phyloP scores from a whole-genome alignment of 495 filamentous ascomycete species.

The Astrothelium macrocarpum region DNA sequence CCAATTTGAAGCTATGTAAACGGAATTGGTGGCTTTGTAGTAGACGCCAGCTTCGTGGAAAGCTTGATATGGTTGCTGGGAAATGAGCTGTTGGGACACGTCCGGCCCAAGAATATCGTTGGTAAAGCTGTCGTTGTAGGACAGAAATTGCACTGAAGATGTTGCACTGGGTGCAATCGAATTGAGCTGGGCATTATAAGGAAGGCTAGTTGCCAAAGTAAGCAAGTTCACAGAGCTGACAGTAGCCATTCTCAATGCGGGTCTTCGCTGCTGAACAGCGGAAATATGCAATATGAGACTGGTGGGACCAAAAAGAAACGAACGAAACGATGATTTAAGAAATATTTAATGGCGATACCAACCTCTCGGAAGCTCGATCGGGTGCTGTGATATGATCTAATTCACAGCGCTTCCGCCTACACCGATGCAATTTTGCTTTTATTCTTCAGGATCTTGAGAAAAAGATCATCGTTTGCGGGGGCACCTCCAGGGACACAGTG shows the following conservation, averaged over 20 bases:
- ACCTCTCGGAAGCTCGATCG: not conserved
- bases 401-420: not conserved
- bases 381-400: not conserved
- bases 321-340: not conserved
- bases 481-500: not conserved
- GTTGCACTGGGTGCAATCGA: constrained; percentile 20
- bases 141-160: constrained; percentile 23
- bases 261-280: not conserved
- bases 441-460: not conserved
- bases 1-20: constrained; percentile 52
- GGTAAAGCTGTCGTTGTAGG: constrained; percentile 24
- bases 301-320: not conserved
- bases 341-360: not conserved
- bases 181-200: constrained; percentile 18
- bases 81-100: constrained; percentile 20
- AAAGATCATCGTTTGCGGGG: constrained; percentile 1
- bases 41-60: constrained; percentile 58
- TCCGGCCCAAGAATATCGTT: constrained; percentile 26
- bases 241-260: constrained; percentile 18
- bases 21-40: constrained; percentile 34
- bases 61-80: constrained; percentile 22
- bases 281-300: not conserved
- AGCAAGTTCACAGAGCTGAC: constrained; percentile 27
- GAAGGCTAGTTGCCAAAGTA: constrained; percentile 20
- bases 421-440: not conserved